Conservation (phyloP, 2,329 filamentous ascomycete species). For the Neurospora crassa region DNA sequence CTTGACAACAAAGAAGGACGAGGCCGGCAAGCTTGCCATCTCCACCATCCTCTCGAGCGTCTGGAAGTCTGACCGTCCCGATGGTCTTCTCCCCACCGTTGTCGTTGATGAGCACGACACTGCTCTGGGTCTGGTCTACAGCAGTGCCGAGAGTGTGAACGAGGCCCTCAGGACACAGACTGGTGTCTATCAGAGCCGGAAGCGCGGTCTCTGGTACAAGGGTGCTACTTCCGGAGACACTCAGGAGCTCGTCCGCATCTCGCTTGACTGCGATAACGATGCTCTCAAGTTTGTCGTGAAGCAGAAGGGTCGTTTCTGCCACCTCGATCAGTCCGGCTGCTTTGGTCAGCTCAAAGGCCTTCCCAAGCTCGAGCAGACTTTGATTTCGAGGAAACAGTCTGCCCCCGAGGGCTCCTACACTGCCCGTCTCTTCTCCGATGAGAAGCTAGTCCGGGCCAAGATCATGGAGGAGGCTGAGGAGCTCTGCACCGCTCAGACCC, state of each 20-base stretch:
- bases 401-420: constrained; percentile 91
- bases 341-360: constrained; percentile 81
- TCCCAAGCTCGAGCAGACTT: constrained; percentile 75
- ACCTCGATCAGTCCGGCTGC: constrained; percentile 84
- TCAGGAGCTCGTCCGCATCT: constrained; percentile 77
- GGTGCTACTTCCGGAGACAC: constrained; percentile 89
- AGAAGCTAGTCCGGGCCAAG: constrained; percentile 83
- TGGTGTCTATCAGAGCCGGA: constrained; percentile 93
- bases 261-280: constrained; percentile 88
- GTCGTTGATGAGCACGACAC: constrained; percentile 82
- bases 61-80: constrained; percentile 72
- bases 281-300: constrained; percentile 82
- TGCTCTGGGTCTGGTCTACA: constrained; percentile 86
- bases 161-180: constrained; percentile 71
- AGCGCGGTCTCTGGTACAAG: constrained; percentile 94
- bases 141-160: constrained; percentile 78
- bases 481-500: constrained; percentile 74
- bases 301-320: constrained; percentile 90
- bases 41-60: constrained; percentile 62
- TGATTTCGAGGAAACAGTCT: constrained; percentile 69
- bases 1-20: constrained; percentile 59
- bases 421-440: constrained; percentile 81
- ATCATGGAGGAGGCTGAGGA: constrained; percentile 98
- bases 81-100: constrained; percentile 79
- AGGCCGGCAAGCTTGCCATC: constrained; percentile 52